Percentiles rank a stretch among this genome's conserved stretches.
phyloP scores from a whole-genome alignment of 495 filamentous ascomycete genomes.

The Penicillium flavigenum region DNA sequence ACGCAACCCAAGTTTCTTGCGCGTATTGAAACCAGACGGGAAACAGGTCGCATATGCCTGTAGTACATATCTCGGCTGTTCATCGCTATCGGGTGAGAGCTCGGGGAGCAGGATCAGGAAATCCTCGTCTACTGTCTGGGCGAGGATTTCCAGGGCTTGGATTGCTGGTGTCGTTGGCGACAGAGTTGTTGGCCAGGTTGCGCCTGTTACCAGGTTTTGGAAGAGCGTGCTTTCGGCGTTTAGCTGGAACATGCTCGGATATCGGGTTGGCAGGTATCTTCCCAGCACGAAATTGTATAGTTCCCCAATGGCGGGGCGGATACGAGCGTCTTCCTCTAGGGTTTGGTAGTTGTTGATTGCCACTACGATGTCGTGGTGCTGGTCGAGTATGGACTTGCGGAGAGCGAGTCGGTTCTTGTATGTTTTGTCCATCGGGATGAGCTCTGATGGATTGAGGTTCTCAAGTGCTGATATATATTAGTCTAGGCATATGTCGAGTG shows the following conservation, averaged over 20 bases:
- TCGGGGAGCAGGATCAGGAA: conserved; percentile 69
- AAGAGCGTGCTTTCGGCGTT: conserved; percentile 29
- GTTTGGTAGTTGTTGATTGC: conserved; percentile 38
- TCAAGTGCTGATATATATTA: conserved; percentile 41
- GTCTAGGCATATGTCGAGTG: background rate
- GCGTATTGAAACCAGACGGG: conserved; percentile 68
- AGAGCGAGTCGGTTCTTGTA: conserved; percentile 56
- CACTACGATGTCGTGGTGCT: conserved; percentile 45
- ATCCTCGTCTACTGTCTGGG: conserved; percentile 45
- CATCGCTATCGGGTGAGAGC: background rate
- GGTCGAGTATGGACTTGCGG: conserved; percentile 51
- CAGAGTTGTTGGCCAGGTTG: conserved; percentile 40
- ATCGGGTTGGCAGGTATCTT: conserved; percentile 64
- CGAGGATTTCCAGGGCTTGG: conserved; percentile 21
- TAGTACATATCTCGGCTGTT: conserved; percentile 53
- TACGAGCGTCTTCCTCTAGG: conserved; percentile 32
- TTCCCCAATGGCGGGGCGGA: conserved; percentile 55
- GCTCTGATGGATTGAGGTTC: conserved; percentile 54
- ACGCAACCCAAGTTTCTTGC: conserved; percentile 59
- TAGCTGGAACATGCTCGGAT: conserved; percentile 60
- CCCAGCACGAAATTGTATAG: conserved; percentile 62
- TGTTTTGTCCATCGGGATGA: conserved; percentile 65
- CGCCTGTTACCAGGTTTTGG: conserved; percentile 47
- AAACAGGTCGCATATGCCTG: conserved; percentile 70
- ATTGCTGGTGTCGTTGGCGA: conserved; percentile 20